Evolutionary conservation across 106 monocot species (phyloP).

Genomic region (Phalaenopsis equestris): DNA sequence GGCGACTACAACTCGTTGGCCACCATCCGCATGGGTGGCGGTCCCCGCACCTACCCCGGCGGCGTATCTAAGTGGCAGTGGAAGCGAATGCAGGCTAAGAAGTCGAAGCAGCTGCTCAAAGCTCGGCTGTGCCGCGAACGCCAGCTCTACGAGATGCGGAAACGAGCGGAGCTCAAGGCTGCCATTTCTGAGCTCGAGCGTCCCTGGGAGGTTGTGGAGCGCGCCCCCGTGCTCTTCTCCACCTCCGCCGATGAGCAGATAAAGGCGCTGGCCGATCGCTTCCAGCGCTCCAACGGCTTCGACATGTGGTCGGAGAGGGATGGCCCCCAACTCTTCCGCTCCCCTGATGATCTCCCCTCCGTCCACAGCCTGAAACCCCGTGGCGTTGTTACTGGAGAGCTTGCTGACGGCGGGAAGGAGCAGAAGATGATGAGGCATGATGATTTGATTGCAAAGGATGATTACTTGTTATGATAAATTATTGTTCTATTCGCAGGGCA

Average conservation of each 20-base stretch:
- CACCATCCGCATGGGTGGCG: constrained; percentile 75
- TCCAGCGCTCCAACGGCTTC: constrained; percentile 71
- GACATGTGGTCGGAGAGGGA: constrained; percentile 91
- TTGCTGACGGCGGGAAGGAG: background rate
- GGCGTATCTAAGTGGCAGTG: constrained; percentile 98
- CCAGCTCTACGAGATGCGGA: constrained; percentile 94
- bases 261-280: constrained; percentile 77
- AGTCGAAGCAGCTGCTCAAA: constrained; percentile 89
- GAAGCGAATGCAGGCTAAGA: constrained; percentile 97
- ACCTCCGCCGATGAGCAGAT: constrained; percentile 82
- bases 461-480: no score
- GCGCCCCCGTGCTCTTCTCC: constrained; percentile 66
- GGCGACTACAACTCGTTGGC: background rate
- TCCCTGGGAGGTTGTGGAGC: constrained; percentile 76
- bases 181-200: constrained; percentile 70
- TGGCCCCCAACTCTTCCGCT: constrained; percentile 55
- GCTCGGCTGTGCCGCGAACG: constrained; percentile 78
- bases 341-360: background rate
- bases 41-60: constrained; percentile 86
- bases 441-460: constrained; percentile 14
- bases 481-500: no score
- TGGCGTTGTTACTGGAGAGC: background rate
- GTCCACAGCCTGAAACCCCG: constrained; percentile 20
- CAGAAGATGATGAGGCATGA: background rate
- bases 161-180: constrained; percentile 73